Evolutionary conservation across 2,329 filamentous ascomycete genomes (phyloP).

Genomic region (Epicoccum nigrum): DNA sequence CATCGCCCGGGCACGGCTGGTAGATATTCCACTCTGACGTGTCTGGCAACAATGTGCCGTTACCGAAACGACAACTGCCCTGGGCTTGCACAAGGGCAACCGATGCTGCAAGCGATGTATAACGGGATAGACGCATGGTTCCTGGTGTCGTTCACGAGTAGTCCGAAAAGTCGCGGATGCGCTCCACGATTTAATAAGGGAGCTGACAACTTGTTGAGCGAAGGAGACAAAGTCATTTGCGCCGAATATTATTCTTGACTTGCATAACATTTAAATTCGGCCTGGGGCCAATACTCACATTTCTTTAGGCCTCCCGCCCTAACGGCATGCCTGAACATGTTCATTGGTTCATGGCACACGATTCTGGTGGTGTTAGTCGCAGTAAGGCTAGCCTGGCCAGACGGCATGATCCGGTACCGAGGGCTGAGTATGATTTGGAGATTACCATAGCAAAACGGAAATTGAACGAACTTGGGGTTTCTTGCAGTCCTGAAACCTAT

Average conservation of each 20-base stretch:
- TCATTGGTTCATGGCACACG: neutral
- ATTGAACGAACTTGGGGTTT: too few relatives aligned
- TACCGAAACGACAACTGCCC: conserved; percentile 9
- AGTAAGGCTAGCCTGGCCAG: neutral
- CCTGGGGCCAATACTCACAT: conserved; percentile 1
- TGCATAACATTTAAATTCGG: neutral
- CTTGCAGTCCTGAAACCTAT: too few relatives aligned
- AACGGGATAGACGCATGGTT: conserved; percentile 1
- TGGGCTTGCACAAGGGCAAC: neutral
- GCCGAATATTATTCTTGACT: neutral
- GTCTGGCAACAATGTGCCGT: conserved; percentile 7
- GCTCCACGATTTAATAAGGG: too few relatives aligned
- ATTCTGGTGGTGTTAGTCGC: neutral
- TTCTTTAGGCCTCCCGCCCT: neutral
- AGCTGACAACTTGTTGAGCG: neutral
- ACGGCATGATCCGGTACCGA: neutral
- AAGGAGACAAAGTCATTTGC: neutral
- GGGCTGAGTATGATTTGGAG: neutral
- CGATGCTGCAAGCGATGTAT: neutral
- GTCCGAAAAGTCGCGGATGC: neutral
- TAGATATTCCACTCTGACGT: conserved; percentile 4
- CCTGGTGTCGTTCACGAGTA: neutral
- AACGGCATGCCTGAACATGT: neutral
- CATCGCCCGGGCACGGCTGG: conserved; percentile 4
- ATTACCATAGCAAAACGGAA: too few relatives aligned